Conservation (phyloP, 208 protist species). For the Leishmania tropica region DNA sequence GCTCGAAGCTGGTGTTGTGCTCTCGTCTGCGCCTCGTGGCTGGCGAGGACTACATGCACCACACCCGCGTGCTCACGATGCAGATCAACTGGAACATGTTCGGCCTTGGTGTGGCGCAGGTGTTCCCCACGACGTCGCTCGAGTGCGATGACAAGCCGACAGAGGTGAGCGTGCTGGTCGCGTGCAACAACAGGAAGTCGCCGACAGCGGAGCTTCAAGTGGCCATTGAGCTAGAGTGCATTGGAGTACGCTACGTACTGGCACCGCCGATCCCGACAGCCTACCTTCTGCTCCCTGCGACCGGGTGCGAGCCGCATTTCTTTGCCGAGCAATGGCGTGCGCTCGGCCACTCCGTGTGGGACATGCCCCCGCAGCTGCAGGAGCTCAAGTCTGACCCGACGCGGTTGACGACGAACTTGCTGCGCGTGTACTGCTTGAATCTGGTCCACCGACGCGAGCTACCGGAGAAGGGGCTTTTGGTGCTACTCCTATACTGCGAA, state of each 20-base stretch:
- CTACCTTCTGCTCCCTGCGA: constrained; percentile 63
- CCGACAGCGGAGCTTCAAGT: constrained; percentile 49
- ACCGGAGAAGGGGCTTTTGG: constrained; percentile 12
- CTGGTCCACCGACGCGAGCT: constrained; percentile 50
- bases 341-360: constrained; percentile 44
- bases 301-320: constrained; percentile 21
- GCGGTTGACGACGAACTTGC: constrained; percentile 42
- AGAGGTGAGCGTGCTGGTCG: constrained; percentile 35
- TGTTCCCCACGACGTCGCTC: constrained; percentile 43
- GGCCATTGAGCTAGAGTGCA: constrained; percentile 50
- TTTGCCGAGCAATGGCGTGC: constrained; percentile 35
- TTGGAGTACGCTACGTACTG: constrained; percentile 61
- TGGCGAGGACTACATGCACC: constrained; percentile 52
- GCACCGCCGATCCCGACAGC: constrained; percentile 56
- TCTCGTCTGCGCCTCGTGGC: constrained; percentile 44
- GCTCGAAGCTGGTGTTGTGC: constrained; percentile 45
- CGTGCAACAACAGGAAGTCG: constrained; percentile 48
- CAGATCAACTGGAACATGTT: constrained; percentile 78
- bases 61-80: constrained; percentile 37
- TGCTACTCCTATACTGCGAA: constrained; percentile 54
- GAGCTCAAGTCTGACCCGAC: constrained; percentile 25
- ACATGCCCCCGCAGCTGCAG: constrained; percentile 34
- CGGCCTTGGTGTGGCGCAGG: constrained; percentile 62
- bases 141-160: constrained; percentile 37
- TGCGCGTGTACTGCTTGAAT: constrained; percentile 58